Base-by-base conservation (phyloP, 768 basidiomycete genomes). In the Mycena crocata region DNA sequence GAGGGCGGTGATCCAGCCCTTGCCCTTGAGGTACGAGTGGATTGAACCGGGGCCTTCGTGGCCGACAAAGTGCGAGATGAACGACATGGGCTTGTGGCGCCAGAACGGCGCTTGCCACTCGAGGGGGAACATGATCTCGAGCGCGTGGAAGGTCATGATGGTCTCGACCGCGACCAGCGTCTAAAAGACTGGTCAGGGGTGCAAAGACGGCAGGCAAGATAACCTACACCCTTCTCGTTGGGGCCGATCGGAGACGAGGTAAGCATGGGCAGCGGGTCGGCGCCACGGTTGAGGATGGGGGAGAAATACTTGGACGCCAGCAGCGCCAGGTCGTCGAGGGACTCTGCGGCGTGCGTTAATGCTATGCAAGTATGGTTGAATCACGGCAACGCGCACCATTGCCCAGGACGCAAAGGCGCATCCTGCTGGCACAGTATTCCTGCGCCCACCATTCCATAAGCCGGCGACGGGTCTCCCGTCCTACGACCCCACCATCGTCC, bases 1-100 rank as follows among this genome's bases (percentile, higher is more conserved):
- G 54, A 99, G 81, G 15, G 84, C 83, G 31, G 90, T 94, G 39
- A 93, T 85, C 95, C 95, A 97, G 3, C 94, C 93, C 73, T 91
- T 92, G 67, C 85, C 84, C 81, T 97, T 99, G 62, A 99, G 84
- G 76, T 95, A 95, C 1, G 95, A 94, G 72, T 93, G 86, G 32
- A 99, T 80, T 1, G 97, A 98, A 2, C 97, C 97, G 37, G 91
- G 89, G 1, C 96, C 96, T 79, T 98, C 96, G 74, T 98, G 95
- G 0, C 96, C 96, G 34, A 95, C 79, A 73, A 97, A 90, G 74
- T 96, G 93, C 5, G 89, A 84, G 26, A 98, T 75, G 76, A 94
- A 92, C 59, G 86, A 77, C 7, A 83, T 87, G 5, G 96, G 95
- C 79, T 96, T 93, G 76, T 89, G 81, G 71, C 89, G 86, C 93